Base-by-base conservation (phyloP, 2,329 filamentous ascomycete genomes). In the Dissoconium aciculare region DNA sequence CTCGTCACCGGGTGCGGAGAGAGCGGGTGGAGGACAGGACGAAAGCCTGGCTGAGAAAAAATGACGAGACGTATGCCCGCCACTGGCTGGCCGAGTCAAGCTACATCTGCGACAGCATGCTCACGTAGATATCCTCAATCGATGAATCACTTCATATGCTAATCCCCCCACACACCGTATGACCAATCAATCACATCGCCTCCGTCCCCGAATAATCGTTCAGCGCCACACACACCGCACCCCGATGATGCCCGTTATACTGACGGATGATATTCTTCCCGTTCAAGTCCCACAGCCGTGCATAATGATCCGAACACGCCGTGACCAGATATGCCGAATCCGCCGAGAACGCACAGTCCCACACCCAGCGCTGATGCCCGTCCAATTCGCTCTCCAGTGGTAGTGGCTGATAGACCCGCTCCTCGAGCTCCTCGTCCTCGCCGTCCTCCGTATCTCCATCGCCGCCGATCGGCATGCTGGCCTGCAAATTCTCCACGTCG, bases 271-370 rank as follows among this genome's bases (percentile, higher is more conserved):
- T 85, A 47, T 76, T 77, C 55, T 91, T 83, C 43, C 77, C 84
- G 40, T 67, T 64, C 40, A 94, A 63, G 61, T 94, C 85, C 85
- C 85, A 94, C 34, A 94, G 60, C 11, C 85, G 69, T 2, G 85
- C 85, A 52, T 92, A 94, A 54, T 94, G 85, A 52, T 94, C 85
- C 25, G 78, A 87, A 53, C 83, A 93, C 4, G 85, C 84, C 1
- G 85, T 94, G 9, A 94, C 85, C 5, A 94, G 64, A 50, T 94
- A 94, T 0, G 85, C 85, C 17, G 78, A 85, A 53, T 94, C 85
- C 15, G 85, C 85, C 38, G 79, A 87, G 58, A 94, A 94, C 1
- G 85, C 85, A 49, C 85, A 94, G 55, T 94, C 85, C 85, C 85
- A 94, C 1, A 94, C 85, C 85, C 85, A 94, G 32, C 85, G 75